These are phyloP conservation scores for Sporisorium scitamineum DNA, from an alignment of 1,284 basidiomycete species.

Conservation along the genomic window DNA sequence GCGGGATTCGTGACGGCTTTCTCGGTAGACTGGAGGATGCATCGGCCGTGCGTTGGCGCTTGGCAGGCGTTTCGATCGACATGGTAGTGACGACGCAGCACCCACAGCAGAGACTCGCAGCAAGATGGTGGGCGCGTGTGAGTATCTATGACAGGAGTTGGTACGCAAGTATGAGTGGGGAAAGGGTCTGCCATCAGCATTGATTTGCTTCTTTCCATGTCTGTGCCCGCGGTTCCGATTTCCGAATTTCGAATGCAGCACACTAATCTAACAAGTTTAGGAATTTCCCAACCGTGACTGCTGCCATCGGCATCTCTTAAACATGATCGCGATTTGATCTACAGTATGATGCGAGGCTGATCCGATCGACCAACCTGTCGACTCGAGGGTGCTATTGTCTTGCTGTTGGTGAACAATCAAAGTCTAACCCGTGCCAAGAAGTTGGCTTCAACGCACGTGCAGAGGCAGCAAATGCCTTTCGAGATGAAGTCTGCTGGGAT, in stretches of 20 bases:
- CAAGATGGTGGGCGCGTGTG: background rate
- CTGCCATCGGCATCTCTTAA: no score
- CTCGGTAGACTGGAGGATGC: constrained; percentile 1
- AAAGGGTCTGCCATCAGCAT: background rate
- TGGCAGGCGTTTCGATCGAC: constrained; percentile 31
- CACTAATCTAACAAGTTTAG: background rate
- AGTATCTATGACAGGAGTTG: background rate
- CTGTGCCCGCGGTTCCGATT: background rate
- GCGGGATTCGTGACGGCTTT: background rate
- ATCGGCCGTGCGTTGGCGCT: constrained; percentile 24
- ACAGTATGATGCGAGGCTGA: no score
- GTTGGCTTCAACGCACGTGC: background rate
- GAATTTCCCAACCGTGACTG: no score
- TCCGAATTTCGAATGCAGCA: background rate
- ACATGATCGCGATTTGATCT: no score
- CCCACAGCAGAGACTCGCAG: background rate
- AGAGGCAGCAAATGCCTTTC: background rate
- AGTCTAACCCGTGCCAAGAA: background rate
- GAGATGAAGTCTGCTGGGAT: background rate
- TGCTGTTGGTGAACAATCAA: no score
- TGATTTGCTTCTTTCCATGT: background rate
- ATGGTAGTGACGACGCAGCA: constrained; percentile 9
- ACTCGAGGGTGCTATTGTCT: no score
- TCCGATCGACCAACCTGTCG: no score
- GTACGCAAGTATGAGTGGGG: background rate